Percentiles rank a stretch among this genome's conserved stretches.
Conservation (phyloP, 306 rosid species). For the Medicago truncatula region MtrunA17r5.0-ANR NC_053043.1:51253501-51254000, state of each 20-base stretch:
- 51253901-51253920: too few species aligned
- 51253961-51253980: too few species aligned
- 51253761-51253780: not conserved
- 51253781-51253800: not conserved
- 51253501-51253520: conserved; percentile 6
- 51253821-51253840: conserved; percentile 15
- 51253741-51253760: not conserved
- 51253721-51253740: not conserved
- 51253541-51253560: not conserved
- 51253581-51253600: conserved; percentile 17
- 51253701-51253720: not conserved
- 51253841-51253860: not conserved
- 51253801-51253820: not conserved
- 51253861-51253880: too few species aligned
- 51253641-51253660: conserved; percentile 16
- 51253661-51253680: not conserved
- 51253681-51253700: conserved; percentile 6
- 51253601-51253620: conserved; percentile 10
- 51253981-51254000: too few species aligned
- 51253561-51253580: not conserved
- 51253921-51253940: too few species aligned
- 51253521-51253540: conserved; percentile 15
- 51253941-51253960: too few species aligned
- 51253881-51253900: too few species aligned
- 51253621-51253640: conserved; percentile 1